Percentiles rank a stretch among this genome's conserved stretches.
These are phyloP conservation scores for Kandelia obovata DNA, from an alignment of 345 rosid genomes.

Conservation along the genomic window DNA sequence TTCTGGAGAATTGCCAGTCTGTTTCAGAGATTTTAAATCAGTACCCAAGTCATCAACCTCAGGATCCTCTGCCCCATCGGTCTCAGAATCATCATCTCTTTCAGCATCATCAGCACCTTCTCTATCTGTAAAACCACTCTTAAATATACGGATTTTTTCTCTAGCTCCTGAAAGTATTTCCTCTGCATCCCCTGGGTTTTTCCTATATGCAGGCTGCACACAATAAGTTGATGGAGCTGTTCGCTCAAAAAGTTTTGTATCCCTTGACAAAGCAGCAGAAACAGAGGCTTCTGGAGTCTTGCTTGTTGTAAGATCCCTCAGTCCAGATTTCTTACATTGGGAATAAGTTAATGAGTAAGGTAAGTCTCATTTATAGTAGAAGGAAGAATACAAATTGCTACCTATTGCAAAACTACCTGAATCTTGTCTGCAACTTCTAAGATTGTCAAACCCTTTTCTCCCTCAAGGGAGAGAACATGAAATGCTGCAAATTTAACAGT, in stretches of 20 bases:
- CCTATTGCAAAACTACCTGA: constrained; percentile 49
- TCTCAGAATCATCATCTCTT: constrained; percentile 83
- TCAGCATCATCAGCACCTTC: constrained; percentile 88
- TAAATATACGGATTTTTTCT: constrained; percentile 62
- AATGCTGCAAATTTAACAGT: constrained; percentile 94
- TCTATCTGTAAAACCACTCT: constrained; percentile 53
- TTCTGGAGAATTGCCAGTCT: constrained; percentile 30
- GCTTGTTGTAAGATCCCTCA: constrained; percentile 87
- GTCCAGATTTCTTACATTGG: constrained; percentile 65
- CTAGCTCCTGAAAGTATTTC: constrained; percentile 72
- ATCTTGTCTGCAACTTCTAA: constrained; percentile 89
- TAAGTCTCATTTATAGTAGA: neutral
- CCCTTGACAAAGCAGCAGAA: constrained; percentile 91
- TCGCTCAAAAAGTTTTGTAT: constrained; percentile 86
- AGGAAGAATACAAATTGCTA: neutral
- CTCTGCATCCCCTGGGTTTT: constrained; percentile 66
- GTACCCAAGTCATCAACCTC: constrained; percentile 59
- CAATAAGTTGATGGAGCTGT: constrained; percentile 94
- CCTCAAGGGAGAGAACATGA: constrained; percentile 79
- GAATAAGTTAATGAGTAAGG: constrained; percentile 4
- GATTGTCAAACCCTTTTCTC: constrained; percentile 68
- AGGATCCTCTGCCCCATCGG: constrained; percentile 71
- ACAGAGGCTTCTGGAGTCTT: constrained; percentile 97
- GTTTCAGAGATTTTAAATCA: constrained; percentile 43
- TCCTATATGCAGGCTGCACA: constrained; percentile 75